Conservation (phyloP, 768 basidiomycete species). For the Boletellus sp. region DNA sequence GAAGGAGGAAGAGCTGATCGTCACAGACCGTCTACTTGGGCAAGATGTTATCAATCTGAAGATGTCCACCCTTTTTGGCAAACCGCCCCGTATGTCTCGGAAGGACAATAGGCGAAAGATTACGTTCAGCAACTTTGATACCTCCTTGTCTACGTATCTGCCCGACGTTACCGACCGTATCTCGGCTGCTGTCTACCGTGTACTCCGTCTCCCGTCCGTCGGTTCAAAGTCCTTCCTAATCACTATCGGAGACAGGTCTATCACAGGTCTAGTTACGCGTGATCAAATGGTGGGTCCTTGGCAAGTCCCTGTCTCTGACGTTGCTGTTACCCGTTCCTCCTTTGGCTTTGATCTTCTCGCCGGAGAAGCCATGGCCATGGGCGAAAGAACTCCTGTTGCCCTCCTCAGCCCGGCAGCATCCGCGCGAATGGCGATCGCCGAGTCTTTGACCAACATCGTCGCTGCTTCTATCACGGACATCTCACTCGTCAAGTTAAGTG, state of each 20-base stretch:
- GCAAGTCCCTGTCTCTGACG: slow-evolving; percentile 97
- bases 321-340: slow-evolving; percentile 91
- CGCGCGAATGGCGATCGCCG: slow-evolving; percentile 93
- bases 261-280: slow-evolving; percentile 90
- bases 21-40: slow-evolving; percentile 81
- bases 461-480: slow-evolving; percentile 74
- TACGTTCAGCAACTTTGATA: slow-evolving; percentile 59
- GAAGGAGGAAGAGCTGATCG: slow-evolving; percentile 73
- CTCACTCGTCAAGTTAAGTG: slow-evolving; percentile 84
- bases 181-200: slow-evolving; percentile 65
- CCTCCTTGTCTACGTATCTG: slow-evolving; percentile 63
- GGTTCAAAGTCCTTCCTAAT: slow-evolving; percentile 97
- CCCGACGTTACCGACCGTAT: slow-evolving; percentile 50
- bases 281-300: slow-evolving; percentile 99
- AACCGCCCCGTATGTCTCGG: slow-evolving; percentile 88
- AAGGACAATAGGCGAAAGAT: slow-evolving; percentile 50
- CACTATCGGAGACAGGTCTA: slow-evolving; percentile 93
- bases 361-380: slow-evolving; percentile 99
- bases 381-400: slow-evolving; percentile 92
- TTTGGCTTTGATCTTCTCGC: slow-evolving; percentile 83
- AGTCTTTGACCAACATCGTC: slow-evolving; percentile 86
- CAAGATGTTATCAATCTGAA: slow-evolving; percentile 80
- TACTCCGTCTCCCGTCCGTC: slow-evolving; percentile 88
- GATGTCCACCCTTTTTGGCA: slow-evolving; percentile 96
- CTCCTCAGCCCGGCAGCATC: slow-evolving; percentile 85